Base-by-base conservation (phyloP, 129 eudicot species). In the Arctium minus region DNA sequence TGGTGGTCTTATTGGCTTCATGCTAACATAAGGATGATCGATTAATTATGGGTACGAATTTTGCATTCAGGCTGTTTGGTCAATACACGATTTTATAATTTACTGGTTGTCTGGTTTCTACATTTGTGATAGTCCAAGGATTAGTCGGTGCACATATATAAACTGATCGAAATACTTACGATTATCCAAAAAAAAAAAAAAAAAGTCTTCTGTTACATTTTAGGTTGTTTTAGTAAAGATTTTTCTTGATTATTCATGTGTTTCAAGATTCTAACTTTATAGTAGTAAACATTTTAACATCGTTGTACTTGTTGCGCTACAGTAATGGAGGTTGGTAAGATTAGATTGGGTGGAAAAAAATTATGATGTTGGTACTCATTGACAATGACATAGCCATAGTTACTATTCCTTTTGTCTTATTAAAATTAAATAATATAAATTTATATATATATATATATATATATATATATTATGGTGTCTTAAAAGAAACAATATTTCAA, bases 291-390 rank as follows among this genome's bases (percentile, higher is more conserved):
- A 56, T 56, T 56, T 13, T 56, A 56, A 56, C 4, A 17, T 56
- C 6, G 65, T 56, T 56, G 65, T 56, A 56, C 65, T 56, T 56
- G 22, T 56, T 15, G 1, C 17, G 6, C 65, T 56, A 76, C 11
- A 77, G 38, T 78, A 64, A 78, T 62, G 73, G 73, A 78, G 81
- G 81, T 78, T 64, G 81, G 73, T 78, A 64, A 62, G 67, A 22
- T 78, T 37, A 72, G 62, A 40, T 56, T 36, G 74, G 31, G 35
- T 56, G 72, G 77, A 35, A 60, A 22, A 0, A 62, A 15, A 11
- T 77, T 1, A 68, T 77, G 39, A 70, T 73, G 64, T 69, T 42
- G 31, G 74, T 42, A 76, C 56, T 67, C 81, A 75, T 67, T 17
- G 64, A 77, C n/a, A 37, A 37, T 36, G 73, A 64, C 81, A 62